Base-by-base conservation (phyloP, 805 yeast species). In the Wickerhamomyces alni region DNA sequence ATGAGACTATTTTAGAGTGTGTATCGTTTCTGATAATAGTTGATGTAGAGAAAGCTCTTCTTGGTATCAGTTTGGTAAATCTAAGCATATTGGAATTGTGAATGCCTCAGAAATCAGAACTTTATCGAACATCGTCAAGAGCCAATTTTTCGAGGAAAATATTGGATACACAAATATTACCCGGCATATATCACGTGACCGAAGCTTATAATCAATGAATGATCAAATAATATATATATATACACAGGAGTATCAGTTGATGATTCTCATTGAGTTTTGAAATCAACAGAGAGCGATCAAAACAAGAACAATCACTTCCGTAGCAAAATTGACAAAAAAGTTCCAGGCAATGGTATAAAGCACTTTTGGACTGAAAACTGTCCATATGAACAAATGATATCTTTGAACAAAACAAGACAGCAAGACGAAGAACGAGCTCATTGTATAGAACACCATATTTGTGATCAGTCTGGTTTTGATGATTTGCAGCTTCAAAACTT, bases 351-450 rank as follows among this genome's bases (percentile, higher is more conserved):
- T 76, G 48, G 82, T 80, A 57, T 82, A 93, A 27, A 94, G 70
- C 5, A 93, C 59, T 54, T 89, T 91, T 1, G 99, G 99, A 37
- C 95, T 85, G 64, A 93, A 93, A 8, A 93, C 99, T 2, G 98
- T 89, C 99, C 99, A 93, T 9, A 93, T 84, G 57, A 93, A 93
- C 41, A 93, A 67, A 59, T 93, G 99, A 54, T 81, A 84, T 49
- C 95, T 70, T 49, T 89, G 69, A 17, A 74, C 67, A 37, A 72
- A 70, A 58, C 98, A 93, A 12, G 96, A 82, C 0, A 66, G 63
- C 32, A 85, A 57, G 37, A 87, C 70, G 33, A 74, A 72, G 3
- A 75, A 50, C 2, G 85, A 82, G 9, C 80, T 66, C 1, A 80
- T 46, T 2, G 82, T 64, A 56, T 83, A 84, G 52, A 81, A 84